A percentile compares a stretch with the other conserved stretches of the same genome.
These are phyloP conservation scores for Suhomyces kunorum DNA, from an alignment of 1,139 yeast genomes.

Conservation along the genomic window DNA sequence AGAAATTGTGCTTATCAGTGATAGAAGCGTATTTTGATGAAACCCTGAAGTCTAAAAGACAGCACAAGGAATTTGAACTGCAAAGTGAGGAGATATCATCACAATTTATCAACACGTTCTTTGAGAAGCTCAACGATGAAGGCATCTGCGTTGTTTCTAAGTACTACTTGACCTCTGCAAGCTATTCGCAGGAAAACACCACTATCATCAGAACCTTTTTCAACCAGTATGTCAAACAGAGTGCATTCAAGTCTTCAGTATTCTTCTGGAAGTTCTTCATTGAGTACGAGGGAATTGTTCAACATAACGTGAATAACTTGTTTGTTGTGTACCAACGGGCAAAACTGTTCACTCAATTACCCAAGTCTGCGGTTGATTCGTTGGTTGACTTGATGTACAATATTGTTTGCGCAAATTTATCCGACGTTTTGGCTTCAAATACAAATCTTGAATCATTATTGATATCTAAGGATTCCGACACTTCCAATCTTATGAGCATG, in stretches of 20 bases:
- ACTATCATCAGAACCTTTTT: slow-evolving; percentile 37
- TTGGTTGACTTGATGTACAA: slow-evolving; percentile 24
- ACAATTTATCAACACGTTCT: background rate
- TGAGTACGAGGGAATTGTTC: slow-evolving; percentile 48
- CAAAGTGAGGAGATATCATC: background rate
- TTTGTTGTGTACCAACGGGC: slow-evolving; percentile 44
- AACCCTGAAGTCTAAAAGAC: background rate
- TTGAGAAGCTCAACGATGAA: slow-evolving; percentile 26
- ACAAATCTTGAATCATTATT: slow-evolving; percentile 22
- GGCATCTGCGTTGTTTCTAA: slow-evolving; percentile 30
- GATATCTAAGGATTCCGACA: slow-evolving; percentile 26
- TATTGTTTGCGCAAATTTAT: slow-evolving; percentile 28
- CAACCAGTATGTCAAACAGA: slow-evolving; percentile 39
- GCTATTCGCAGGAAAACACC: background rate
- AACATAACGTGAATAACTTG: slow-evolving; percentile 46
- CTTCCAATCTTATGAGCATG: slow-evolving; percentile 30
- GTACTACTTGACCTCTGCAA: slow-evolving; percentile 22
- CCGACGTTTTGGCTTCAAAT: slow-evolving; percentile 16
- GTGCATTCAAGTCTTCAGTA: slow-evolving; percentile 39
- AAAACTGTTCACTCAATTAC: slow-evolving; percentile 46
- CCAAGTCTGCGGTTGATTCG: slow-evolving; percentile 48
- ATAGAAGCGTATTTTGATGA: slow-evolving; percentile 14
- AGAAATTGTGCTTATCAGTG: slow-evolving; percentile 18
- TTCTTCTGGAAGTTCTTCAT: slow-evolving; percentile 60
- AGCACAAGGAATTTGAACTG: background rate